A percentile compares a stretch with the other conserved stretches of the same genome.
Evolutionary conservation across 2,329 filamentous ascomycete genomes (phyloP).

Genomic region (Dactylellina drechsleri): DNA sequence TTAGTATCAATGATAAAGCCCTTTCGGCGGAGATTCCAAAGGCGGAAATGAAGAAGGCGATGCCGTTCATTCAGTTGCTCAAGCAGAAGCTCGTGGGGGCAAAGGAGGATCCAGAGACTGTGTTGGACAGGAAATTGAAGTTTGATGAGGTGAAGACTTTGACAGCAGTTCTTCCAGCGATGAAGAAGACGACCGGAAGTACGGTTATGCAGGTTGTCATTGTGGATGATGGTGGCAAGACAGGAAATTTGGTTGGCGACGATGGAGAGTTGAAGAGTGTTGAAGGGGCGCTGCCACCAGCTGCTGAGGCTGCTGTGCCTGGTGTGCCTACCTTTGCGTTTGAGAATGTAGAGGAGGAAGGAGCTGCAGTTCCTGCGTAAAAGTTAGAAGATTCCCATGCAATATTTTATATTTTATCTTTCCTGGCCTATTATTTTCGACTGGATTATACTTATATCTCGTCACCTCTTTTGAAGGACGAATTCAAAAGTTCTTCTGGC

Average conservation of each 20-base stretch:
- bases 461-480: background rate
- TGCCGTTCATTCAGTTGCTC: slow-evolving; percentile 90
- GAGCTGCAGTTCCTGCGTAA: slow-evolving; percentile 28
- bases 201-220: slow-evolving; percentile 76
- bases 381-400: slow-evolving; percentile 22
- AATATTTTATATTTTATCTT: background rate
- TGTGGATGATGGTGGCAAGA: slow-evolving; percentile 76
- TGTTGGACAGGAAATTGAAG: slow-evolving; percentile 83
- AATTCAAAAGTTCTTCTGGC: background rate
- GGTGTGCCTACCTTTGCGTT: slow-evolving; percentile 85
- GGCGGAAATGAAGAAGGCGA: slow-evolving; percentile 94
- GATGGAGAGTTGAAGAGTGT: slow-evolving; percentile 66
- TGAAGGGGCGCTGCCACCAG: slow-evolving; percentile 66
- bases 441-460: background rate
- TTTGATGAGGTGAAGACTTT: slow-evolving; percentile 86
- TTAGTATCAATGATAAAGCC: slow-evolving; percentile 80
- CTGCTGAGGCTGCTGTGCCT: slow-evolving; percentile 80
- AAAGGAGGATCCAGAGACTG: slow-evolving; percentile 73
- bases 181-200: slow-evolving; percentile 80
- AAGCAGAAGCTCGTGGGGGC: slow-evolving; percentile 80
- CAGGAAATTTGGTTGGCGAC: slow-evolving; percentile 68
- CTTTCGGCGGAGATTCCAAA: slow-evolving; percentile 82
- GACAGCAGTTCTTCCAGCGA: slow-evolving; percentile 77
- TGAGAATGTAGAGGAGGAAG: slow-evolving; percentile 74
- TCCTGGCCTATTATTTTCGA: background rate